Evolutionary conservation across 495 filamentous ascomycete genomes (phyloP), one percentile per base, ranked within the genome.

Genomic region (Aspergillus carlsbadensis): DNA sequence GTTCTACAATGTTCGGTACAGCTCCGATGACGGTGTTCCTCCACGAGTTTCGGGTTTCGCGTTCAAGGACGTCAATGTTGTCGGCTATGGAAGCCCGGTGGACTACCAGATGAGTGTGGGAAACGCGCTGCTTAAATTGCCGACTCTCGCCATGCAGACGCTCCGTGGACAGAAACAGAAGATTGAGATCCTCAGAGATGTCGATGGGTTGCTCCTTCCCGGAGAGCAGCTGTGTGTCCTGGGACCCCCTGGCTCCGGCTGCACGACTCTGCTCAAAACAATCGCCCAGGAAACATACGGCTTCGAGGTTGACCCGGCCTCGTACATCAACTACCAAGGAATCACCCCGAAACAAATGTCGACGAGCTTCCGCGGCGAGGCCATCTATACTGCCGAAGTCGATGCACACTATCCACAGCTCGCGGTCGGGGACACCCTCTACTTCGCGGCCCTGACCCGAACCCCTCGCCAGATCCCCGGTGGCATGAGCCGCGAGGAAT

Each of bases 201-300:
- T 92, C 61, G 85, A 89, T 47, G 90, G 89, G 1, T 62, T 91
- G 10, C 74, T 92, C 1, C 80, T 81, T 50, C 82, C 80, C 21
- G 90, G 90, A 10, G 90, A 94, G 72, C 90, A 90, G 83, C 73
- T 94, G 24, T 75, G 92, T 15, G 89, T 92, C 0, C 77, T 93
- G 11, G 90, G 89, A 14, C 81, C 84, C 31, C 90, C 90, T 6
- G 90, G 86, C 40, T 70, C 78, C 4, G 87, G 87, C 15, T 88
- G 85, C 56, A 84, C 86, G 15, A 92, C 89, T 2, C 83, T 93
- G 52, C 66, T 92, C 41, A 89, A 89, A 71, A 84, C 85, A 6
- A 73, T 92, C 11, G 79, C 84, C 5, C 87, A 87, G 31, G 84
- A 91, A 59, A 80, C 81, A 41, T 78, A 93, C 64, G 91, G 91